Conservation (phyloP, 2,329 filamentous ascomycete genomes). For the Exophiala spinifera region DNA sequence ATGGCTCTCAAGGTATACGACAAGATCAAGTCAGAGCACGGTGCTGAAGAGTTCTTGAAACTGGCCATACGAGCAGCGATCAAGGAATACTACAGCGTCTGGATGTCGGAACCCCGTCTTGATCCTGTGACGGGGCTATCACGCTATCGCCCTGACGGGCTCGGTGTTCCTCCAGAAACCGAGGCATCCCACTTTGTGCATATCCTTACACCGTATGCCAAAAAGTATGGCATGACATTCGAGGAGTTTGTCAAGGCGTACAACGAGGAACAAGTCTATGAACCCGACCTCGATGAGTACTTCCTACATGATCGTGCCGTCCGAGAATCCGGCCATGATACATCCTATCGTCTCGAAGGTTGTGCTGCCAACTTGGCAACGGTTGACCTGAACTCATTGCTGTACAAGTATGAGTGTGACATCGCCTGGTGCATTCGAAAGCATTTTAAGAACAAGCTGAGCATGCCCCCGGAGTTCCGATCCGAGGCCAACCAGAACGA, state of each 20-base stretch:
- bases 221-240: slow-evolving; percentile 80
- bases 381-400: slow-evolving; percentile 86
- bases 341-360: slow-evolving; percentile 85
- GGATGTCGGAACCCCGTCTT: slow-evolving; percentile 73
- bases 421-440: slow-evolving; percentile 83
- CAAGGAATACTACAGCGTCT: slow-evolving; percentile 92
- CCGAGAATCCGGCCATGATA: slow-evolving; percentile 94
- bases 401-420: slow-evolving; percentile 97
- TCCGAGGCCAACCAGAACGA: slow-evolving; percentile 62
- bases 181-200: slow-evolving; percentile 84
- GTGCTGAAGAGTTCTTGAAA: slow-evolving; percentile 75
- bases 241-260: slow-evolving; percentile 84
- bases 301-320: slow-evolving; percentile 95
- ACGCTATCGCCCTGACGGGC: slow-evolving; percentile 76
- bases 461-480: slow-evolving; percentile 80
- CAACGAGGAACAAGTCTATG: slow-evolving; percentile 70
- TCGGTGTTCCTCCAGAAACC: slow-evolving; percentile 87
- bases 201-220: slow-evolving; percentile 73
- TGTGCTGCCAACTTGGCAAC: slow-evolving; percentile 86
- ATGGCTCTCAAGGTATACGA: slow-evolving; percentile 95
- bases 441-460: slow-evolving; percentile 76
- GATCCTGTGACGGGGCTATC: slow-evolving; percentile 77
- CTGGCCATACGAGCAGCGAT: slow-evolving; percentile 83
- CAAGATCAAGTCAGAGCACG: slow-evolving; percentile 81
- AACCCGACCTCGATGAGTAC: slow-evolving; percentile 90